Evolutionary conservation across 495 filamentous ascomycete genomes (phyloP).

Genomic region (Penicillium steckii): DNA sequence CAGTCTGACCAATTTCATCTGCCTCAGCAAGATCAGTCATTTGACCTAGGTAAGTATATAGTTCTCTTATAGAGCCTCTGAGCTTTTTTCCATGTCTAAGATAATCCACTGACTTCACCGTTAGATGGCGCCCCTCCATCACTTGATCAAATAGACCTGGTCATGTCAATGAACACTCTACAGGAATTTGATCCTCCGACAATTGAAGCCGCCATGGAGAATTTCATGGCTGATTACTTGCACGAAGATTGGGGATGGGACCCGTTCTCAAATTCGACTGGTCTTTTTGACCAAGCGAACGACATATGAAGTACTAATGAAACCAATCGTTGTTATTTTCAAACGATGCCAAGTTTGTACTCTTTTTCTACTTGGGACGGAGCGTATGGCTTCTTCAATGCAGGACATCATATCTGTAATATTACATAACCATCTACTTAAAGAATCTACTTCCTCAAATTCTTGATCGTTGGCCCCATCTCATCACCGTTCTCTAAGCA

Average conservation of each 20-base stretch:
- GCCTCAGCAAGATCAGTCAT: background rate
- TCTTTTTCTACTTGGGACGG: no score
- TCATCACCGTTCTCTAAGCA: conserved; percentile 23
- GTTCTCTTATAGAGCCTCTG: no score
- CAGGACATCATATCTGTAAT: background rate
- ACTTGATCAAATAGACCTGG: background rate
- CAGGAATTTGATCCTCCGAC: conserved; percentile 3
- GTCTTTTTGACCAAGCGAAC: background rate
- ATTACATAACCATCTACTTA: background rate
- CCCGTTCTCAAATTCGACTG: conserved; percentile 17
- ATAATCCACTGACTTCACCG: background rate
- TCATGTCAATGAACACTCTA: background rate
- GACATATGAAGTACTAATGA: no score
- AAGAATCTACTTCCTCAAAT: conserved; percentile 15
- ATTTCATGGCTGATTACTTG: conserved; percentile 21
- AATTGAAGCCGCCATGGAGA: conserved; percentile 24
- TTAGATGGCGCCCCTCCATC: background rate
- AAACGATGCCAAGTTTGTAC: no score
- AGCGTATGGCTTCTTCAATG: no score
- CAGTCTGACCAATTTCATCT: background rate
- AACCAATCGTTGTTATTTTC: no score
- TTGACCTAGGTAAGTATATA: background rate
- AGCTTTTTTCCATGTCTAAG: no score
- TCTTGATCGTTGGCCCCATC: conserved; percentile 28
- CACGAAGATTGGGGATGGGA: conserved; percentile 30